Conservation (phyloP, 2,329 filamentous ascomycete species). For the Didymella sp. region DNA sequence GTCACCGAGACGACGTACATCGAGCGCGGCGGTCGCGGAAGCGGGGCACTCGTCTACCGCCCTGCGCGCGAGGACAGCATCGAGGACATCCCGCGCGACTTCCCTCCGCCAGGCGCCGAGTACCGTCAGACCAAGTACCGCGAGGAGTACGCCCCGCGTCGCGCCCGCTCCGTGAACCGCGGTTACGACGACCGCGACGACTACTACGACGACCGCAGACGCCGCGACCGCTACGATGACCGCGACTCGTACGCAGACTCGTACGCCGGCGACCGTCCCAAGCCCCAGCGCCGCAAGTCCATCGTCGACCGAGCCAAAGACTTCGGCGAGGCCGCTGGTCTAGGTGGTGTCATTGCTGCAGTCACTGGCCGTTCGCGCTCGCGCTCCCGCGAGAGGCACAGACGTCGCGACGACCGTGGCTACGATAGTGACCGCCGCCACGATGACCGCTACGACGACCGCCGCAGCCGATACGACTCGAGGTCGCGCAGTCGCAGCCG, state of each 20-base stretch:
- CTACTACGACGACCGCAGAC: slow-evolving; percentile 44
- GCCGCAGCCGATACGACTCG: slow-evolving; percentile 59
- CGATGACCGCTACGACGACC: slow-evolving; percentile 32
- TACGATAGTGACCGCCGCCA: slow-evolving; percentile 52
- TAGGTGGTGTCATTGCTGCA: slow-evolving; percentile 61
- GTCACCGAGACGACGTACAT: slow-evolving; percentile 60
- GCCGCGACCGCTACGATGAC: slow-evolving; percentile 48
- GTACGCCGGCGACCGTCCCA: slow-evolving; percentile 51
- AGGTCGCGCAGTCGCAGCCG: slow-evolving; percentile 58
- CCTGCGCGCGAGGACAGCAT: slow-evolving; percentile 76
- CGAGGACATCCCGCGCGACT: slow-evolving; percentile 85
- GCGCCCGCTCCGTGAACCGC: slow-evolving; percentile 69
- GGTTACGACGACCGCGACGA: slow-evolving; percentile 62
- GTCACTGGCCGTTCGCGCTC: slow-evolving; percentile 62
- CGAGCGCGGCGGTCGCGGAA: slow-evolving; percentile 55
- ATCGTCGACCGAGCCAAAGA: slow-evolving; percentile 65
- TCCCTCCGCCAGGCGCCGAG: slow-evolving; percentile 71
- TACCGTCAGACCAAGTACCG: slow-evolving; percentile 56
- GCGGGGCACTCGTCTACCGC: slow-evolving; percentile 57
- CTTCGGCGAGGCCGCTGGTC: slow-evolving; percentile 63
- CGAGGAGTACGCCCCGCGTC: slow-evolving; percentile 59
- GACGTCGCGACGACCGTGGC: slow-evolving; percentile 56
- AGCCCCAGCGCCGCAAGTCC: slow-evolving; percentile 60
- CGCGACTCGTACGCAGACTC: slow-evolving; percentile 56
- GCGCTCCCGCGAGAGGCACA: slow-evolving; percentile 62